Base-by-base conservation (phyloP, 108 stramenopile genomes). In the Skeletonema tropicum region DNA sequence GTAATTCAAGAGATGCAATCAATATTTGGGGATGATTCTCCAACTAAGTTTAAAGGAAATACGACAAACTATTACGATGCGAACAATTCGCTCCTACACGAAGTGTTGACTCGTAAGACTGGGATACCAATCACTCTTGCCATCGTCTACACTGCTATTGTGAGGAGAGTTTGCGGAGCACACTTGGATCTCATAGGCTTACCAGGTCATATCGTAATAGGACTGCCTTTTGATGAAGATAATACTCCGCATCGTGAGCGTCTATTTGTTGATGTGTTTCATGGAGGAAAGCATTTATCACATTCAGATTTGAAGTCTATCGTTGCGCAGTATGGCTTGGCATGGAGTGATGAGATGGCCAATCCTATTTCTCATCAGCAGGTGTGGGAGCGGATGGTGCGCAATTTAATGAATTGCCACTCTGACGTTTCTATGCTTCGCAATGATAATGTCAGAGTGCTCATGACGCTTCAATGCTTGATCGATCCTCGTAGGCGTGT, bases 71-170 rank as follows among this genome's bases (percentile, higher is more conserved):
- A 94, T 64, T 91, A 94, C 73, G 70, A 87, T 48, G 68, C 71
- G 15, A 35, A 75, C 12, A 94, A 92, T 66, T 90, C 89, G 33
- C 64, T 89, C 14, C 48, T 91, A 46, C 41, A 86, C 45, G 31
- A 55, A 23, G 85, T 85, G 1, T 41, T 94, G 59, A 30, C 65
- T 12, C 41, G 41, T 9, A 71, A 74, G 68, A 87, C 60, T 57
- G 93, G 89, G 3, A 91, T 94, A 11, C 93, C 93, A 31, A 86
- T 94, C 36, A 89, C 90, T 2, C 79, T 94, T 29, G 81, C 87
- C 55, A 67, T 91, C n/a, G 25, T 94, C n/a, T 90, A 89, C 42
- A 62, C 68, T 72, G 86, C 87, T 38, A 59, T 94, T 61, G 87
- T 83, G 36, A 66, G 85, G 60, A 66, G 93, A 73, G 65, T 71